Evolutionary conservation across 225 moss, liverwort and hornwort species (phyloP), one percentile per base, ranked within the genome.

Genomic region (Polytrichum formosum): DNA sequence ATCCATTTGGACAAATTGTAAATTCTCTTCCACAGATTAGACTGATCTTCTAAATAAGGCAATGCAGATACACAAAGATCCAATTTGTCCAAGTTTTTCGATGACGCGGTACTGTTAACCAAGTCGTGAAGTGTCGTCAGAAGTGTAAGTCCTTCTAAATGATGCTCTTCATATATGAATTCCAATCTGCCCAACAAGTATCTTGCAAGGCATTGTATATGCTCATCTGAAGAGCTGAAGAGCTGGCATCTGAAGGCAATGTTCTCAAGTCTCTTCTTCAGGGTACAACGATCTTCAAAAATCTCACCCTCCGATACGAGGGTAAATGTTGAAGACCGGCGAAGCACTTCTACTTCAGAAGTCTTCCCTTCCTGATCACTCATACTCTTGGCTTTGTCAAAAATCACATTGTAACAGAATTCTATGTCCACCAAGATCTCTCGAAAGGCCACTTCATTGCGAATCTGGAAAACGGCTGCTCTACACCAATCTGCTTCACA

Each of bases 381-480:
- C 13, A 25, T 27, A 18, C 17, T 18, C 18, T 28, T 4, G 7
- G 63, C 63, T 8, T 22, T 1, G 19, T 18, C n/a, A 1, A 6
- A 69, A 4, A 69, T 30, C 16, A 16, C 22, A 5, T 69, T 69
- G 56, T 69, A 69, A 58, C 6, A 69, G 0, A 69, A 31, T 18
- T 22, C 13, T 8, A 58, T 69, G 30, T 69, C 69, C 55, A 58
- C 8, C 1, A 30, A 27, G 7, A 31, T 29, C 58, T 69, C 29
- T 22, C 31, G 56, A n/a, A 69, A 31, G 27, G 55, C 30, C 28
- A 28, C 58, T 23, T 69, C 69, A 58, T 69, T 69, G 13, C 22
- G 56, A 5, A 69, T 58, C 20, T 25, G 28, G 3, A 62, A 5
- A 18, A 16, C 18, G 8, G 17, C 28, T 63, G 21, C 17, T 63